Conservation (phyloP, 148 eudicot genomes). For the Vaccinium darrowii region DNA sequence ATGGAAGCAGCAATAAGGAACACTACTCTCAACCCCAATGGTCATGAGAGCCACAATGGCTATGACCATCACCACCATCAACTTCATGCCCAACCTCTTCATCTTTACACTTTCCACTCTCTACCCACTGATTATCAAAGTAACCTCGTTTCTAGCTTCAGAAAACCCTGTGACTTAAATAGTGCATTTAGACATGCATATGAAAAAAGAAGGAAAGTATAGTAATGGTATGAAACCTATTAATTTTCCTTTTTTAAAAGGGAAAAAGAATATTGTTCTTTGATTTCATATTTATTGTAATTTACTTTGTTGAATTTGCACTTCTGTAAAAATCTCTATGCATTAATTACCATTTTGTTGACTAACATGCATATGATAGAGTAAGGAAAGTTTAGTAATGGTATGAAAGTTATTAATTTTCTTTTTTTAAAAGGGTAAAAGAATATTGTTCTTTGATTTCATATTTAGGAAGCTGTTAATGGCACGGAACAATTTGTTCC, state of each 20-base stretch:
- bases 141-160: background rate
- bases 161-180: background rate
- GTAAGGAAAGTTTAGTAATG: background rate
- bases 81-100: background rate
- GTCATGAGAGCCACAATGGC: background rate
- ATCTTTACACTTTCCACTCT: background rate
- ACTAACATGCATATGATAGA: background rate
- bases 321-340: background rate
- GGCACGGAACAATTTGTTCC: too few relatives aligned
- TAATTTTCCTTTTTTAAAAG: background rate
- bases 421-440: background rate
- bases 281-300: background rate
- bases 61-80: background rate
- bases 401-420: background rate
- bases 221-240: background rate
- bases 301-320: background rate
- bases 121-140: background rate
- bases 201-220: background rate
- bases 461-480: background rate
- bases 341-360: background rate
- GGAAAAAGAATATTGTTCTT: background rate
- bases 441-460: background rate
- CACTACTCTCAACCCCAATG: background rate
- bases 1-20: background rate
- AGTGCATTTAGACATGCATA: background rate